Conservation (phyloP, 164 flowering plant genomes). For the Vitis rotundifolia region DNA sequence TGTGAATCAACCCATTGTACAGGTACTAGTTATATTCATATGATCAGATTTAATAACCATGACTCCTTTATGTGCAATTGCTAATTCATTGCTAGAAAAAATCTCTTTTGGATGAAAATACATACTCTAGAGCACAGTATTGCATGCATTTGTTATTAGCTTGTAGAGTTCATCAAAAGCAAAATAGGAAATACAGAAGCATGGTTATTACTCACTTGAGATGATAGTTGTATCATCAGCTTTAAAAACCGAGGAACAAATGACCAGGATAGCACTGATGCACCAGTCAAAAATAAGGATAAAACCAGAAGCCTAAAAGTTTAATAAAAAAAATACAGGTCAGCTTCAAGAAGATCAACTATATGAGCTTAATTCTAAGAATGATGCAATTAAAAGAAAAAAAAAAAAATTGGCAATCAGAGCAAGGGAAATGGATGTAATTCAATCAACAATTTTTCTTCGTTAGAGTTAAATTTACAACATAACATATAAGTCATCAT, state of each 20-base stretch:
- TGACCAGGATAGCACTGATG: slow-evolving; percentile 82
- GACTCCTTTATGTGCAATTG: too few species aligned
- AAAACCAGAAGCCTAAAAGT: slow-evolving; percentile 68
- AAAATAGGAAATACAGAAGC: too few species aligned
- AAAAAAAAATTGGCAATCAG: background rate
- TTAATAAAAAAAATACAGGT: background rate
- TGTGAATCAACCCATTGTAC: too few species aligned
- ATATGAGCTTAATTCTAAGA: background rate
- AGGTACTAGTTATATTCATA: too few species aligned
- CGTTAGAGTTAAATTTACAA: too few species aligned
- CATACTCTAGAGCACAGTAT: too few species aligned
- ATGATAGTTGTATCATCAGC: slow-evolving; percentile 85
- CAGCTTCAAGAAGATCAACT: background rate
- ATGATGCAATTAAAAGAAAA: background rate
- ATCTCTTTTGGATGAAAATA: too few species aligned
- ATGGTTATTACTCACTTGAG: slow-evolving; percentile 61
- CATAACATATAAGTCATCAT: too few species aligned
- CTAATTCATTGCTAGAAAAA: too few species aligned
- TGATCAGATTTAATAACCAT: too few species aligned
- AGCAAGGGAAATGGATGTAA: background rate
- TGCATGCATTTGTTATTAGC: too few species aligned
- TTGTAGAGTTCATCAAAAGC: too few species aligned
- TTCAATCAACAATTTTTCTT: background rate
- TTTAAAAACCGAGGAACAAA: slow-evolving; percentile 92
- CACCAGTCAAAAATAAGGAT: slow-evolving; percentile 65